Evolutionary conservation across 2,329 filamentous ascomycete genomes (phyloP), one percentile per base, ranked within the genome.

Genomic region (Tolypocladium amazonense): DNA sequence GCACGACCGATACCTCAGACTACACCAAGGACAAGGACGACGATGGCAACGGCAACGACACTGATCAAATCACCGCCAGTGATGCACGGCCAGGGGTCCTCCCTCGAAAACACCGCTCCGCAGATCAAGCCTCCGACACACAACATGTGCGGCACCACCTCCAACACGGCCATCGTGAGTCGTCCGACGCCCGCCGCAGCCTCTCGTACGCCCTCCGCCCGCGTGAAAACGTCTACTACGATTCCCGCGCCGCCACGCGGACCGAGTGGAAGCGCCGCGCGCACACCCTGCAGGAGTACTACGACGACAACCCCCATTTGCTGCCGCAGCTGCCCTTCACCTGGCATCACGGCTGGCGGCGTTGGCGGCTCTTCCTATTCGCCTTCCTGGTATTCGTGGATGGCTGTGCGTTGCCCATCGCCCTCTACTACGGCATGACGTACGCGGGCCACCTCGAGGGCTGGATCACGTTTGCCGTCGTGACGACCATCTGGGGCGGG

Each of bases 401-500:
- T 45, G 73, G 72, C 35, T 75, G 72, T 11, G 71, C 67, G 11
- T 60, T 83, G 25, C 81, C 81, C 25, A 79, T 83, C 60, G 70
- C 78, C 1, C 69, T 83, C 5, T 83, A 80, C 71, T 83, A 82
- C 63, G 76, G 76, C 25, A 71, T 83, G 60, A 73, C 72, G 63
- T 81, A 73, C 53, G 73, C 70, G 4, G 74, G 72, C 38, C 25
- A 71, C 25, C 72, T 75, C 27, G 43, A 76, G 69, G 71, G 72
- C 45, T 75, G 68, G 65, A 75, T 75, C 64, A 75, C 79, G 58
- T 82, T 82, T 62, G 79, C 79, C 63, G 74, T 83, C 58, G 76
- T 82, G 52, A 81, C 80, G 0, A 78, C 79, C 41, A 80, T 82
- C 62, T 83, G 80, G 73, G 80, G 80, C 59, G 73, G 80, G 33